A percentile compares a stretch with the other conserved stretches of the same genome.
These are phyloP conservation scores for Gnomoniopsis smithogilvyi DNA, from an alignment of 2,329 filamentous ascomycete species.

Conservation along the genomic window DNA sequence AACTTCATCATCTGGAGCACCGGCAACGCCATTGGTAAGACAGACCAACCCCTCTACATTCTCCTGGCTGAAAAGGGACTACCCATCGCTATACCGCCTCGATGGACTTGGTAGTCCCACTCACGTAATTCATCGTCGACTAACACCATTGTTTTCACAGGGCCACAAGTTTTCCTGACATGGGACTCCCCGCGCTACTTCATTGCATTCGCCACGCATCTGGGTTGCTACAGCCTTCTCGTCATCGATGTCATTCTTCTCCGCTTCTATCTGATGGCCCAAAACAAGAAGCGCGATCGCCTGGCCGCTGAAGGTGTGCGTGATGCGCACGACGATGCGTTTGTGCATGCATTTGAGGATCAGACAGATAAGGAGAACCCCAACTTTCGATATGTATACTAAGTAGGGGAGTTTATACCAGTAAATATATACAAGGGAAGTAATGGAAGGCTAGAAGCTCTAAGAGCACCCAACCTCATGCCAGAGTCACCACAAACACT, in stretches of 20 bases:
- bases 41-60: background rate
- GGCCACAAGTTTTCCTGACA: conserved; percentile 62
- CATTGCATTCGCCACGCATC: conserved; percentile 66
- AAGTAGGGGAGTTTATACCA: conserved; percentile 5
- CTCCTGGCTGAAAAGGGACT: background rate
- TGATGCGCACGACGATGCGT: conserved; percentile 36
- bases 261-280: conserved; percentile 52
- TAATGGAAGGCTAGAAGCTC: background rate
- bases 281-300: conserved; percentile 58
- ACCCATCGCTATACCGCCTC: background rate
- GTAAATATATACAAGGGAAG: background rate
- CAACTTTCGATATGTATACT: conserved; percentile 57
- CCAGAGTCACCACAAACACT: conserved; percentile 5
- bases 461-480: background rate
- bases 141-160: conserved; percentile 24
- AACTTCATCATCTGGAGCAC: conserved; percentile 70
- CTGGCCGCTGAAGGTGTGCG: conserved; percentile 38
- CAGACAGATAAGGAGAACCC: conserved; percentile 60
- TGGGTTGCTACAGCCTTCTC: conserved; percentile 64
- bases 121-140: background rate
- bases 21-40: conserved; percentile 62
- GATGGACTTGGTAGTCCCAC: background rate
- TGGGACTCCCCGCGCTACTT: conserved; percentile 63
- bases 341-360: conserved; percentile 58
- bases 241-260: conserved; percentile 55